Evolutionary conservation across 495 filamentous ascomycete genomes (phyloP).

Genomic region (Achaetomiella virescens): DNA sequence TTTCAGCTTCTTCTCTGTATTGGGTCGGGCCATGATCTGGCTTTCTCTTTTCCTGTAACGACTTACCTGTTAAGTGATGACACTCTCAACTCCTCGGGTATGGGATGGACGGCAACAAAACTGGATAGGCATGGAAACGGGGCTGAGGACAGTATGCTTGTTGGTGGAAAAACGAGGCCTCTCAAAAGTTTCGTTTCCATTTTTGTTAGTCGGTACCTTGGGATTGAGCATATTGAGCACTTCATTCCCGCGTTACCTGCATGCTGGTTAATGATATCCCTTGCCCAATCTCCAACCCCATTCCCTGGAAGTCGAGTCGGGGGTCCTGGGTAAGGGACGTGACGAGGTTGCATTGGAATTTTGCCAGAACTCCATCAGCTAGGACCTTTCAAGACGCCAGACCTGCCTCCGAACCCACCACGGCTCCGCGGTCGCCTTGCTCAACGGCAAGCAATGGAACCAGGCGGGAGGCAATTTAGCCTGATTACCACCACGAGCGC

Average conservation of each 20-base stretch:
- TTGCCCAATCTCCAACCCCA: constrained; percentile 1
- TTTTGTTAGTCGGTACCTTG: not conserved
- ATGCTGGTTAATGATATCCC: not conserved
- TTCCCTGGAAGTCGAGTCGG: constrained; percentile 12
- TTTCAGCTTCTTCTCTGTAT: too few relatives aligned
- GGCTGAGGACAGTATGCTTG: not conserved
- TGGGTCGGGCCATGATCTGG: too few relatives aligned
- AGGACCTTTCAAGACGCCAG: constrained; percentile 13
- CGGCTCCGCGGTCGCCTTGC: not conserved
- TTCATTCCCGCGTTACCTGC: not conserved
- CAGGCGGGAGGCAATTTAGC: constrained; percentile 16
- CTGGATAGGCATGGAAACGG: not conserved
- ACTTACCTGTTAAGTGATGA: too few relatives aligned
- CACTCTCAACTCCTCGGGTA: not conserved
- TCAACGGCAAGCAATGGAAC: constrained; percentile 7
- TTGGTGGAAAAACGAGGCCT: not conserved
- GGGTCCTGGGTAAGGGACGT: constrained; percentile 7
- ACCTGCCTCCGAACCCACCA: not conserved
- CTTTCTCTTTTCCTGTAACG: too few relatives aligned
- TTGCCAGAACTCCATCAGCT: constrained; percentile 11
- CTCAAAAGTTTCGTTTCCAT: not conserved
- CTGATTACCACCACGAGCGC: constrained; percentile 12
- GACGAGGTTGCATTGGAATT: constrained; percentile 9
- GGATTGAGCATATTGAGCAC: not conserved
- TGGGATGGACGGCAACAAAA: not conserved